Conservation (phyloP, 2,329 filamentous ascomycete species). For the Aspergillus spinulosporus region DNA sequence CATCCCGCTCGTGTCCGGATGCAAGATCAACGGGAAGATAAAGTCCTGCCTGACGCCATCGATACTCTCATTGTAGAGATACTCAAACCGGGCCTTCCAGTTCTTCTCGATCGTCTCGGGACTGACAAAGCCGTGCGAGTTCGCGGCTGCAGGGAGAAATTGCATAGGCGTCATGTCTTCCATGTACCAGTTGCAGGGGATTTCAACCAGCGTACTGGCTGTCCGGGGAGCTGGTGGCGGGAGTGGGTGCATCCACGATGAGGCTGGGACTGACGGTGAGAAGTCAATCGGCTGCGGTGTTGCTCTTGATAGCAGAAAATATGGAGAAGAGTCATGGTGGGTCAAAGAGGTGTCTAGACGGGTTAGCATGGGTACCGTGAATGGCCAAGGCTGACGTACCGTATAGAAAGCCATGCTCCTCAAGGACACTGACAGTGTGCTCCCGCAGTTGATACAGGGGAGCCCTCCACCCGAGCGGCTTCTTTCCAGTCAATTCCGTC, state of each 20-base stretch:
- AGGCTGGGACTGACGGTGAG: conserved; percentile 42
- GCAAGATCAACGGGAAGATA: conserved; percentile 56
- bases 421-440: conserved; percentile 42
- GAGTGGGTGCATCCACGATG: conserved; percentile 49
- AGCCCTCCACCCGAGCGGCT: conserved; percentile 51
- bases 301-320: conserved; percentile 41
- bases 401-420: conserved; percentile 46
- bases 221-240: conserved; percentile 24
- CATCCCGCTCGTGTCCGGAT: conserved; percentile 62
- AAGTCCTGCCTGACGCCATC: conserved; percentile 47
- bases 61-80: conserved; percentile 40
- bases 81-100: conserved; percentile 59
- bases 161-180: conserved; percentile 51
- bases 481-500: conserved; percentile 70
- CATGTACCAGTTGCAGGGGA: conserved; percentile 50
- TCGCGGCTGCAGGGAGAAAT: conserved; percentile 47
- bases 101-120: conserved; percentile 59
- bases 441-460: conserved; percentile 43
- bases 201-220: conserved; percentile 39
- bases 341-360: conserved; percentile 42
- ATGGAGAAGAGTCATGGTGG: conserved; percentile 45
- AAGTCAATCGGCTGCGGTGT: conserved; percentile 45
- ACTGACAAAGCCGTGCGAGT: conserved; percentile 60
- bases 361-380: not conserved
- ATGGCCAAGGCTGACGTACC: conserved; percentile 25